These are phyloP conservation scores for Pseudonitzschia multiseries DNA, from an alignment of 108 stramenopile genomes.

Conservation along the genomic window DNA sequence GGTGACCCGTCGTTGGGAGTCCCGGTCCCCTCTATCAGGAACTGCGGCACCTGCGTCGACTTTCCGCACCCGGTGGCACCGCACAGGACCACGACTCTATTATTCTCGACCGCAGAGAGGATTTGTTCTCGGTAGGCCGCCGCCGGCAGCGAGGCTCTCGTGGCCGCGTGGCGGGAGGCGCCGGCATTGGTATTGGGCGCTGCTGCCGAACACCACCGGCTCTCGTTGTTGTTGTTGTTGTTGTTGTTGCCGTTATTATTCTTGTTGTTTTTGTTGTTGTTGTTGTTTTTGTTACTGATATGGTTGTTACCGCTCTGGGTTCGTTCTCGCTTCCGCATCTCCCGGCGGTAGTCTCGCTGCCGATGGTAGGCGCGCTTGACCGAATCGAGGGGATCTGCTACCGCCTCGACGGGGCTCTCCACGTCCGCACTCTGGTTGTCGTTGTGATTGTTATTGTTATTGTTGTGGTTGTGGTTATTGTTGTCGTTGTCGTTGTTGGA, in stretches of 20 bases:
- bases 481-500: conserved; percentile 17
- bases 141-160: conserved; percentile 53
- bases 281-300: neutral
- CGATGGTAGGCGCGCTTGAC: conserved; percentile 49
- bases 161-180: neutral
- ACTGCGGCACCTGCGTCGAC: conserved; percentile 86
- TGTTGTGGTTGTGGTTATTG: no score
- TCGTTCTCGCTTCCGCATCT: conserved; percentile 4
- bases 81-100: conserved; percentile 58
- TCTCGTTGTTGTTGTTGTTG: neutral
- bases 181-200: neutral
- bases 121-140: conserved; percentile 43
- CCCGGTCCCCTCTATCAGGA: conserved; percentile 54
- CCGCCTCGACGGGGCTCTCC: conserved; percentile 10
- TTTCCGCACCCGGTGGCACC: conserved; percentile 87
- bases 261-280: neutral
- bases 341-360: conserved; percentile 17
- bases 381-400: conserved; percentile 43
- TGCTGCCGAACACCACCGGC: conserved; percentile 3
- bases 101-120: conserved; percentile 28
- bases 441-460: no score
- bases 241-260: neutral
- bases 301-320: neutral
- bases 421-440: no score
- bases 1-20: no score